Evolutionary conservation across 192 early-diverging fungal genomes (phyloP), one percentile per base, ranked within the genome.

Genomic region (Rhizoclosmatium globosum): DNA sequence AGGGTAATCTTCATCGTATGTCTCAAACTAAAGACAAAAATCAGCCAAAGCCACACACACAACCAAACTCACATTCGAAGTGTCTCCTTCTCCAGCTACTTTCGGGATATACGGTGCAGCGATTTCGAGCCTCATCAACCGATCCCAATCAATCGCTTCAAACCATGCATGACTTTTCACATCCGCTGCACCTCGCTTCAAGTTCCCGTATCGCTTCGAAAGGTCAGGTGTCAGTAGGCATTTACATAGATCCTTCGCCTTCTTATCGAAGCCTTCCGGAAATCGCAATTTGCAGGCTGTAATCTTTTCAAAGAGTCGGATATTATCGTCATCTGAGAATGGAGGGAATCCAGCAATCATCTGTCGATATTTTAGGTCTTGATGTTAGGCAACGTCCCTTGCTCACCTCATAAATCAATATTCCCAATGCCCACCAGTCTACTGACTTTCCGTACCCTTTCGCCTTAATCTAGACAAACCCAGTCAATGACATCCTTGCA

Each of bases 381-480:
- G n/a, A n/a, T n/a, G n/a, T n/a, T n/a, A n/a, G n/a, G n/a, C n/a
- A n/a, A n/a, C n/a, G n/a, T n/a, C n/a, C n/a, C 19, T 2, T 39
- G 11, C 31, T 72, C 47, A 86, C 78, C 73, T 87, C 87, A 81
- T 93, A 99, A 3, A 97, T 94, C 58, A 97, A 78, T 47, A 98
- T 89, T 41, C 96, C 96, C 78, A 97, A 89, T 53, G 95, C 93
- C 90, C 94, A 98, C 96, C 96, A 98, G 86, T 98, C 96, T 0
- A 96, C 96, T 9, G 95, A 94, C 65, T 92, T 91, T 38, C 95
- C 94, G 85, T 96, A 96, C 41, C 96, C 96, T 81, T 94, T 95
- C 67, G 94, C 93, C 84, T 96, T 94, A 82, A 80, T 80, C 74
- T 76, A 19, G 13, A 41, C 46, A 15, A 2, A 53, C 1, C 3